Percentiles rank a stretch among this genome's conserved stretches.
Conservation (phyloP, 352 stramenopile genomes). For the Paralagenidium karlingii region DNA sequence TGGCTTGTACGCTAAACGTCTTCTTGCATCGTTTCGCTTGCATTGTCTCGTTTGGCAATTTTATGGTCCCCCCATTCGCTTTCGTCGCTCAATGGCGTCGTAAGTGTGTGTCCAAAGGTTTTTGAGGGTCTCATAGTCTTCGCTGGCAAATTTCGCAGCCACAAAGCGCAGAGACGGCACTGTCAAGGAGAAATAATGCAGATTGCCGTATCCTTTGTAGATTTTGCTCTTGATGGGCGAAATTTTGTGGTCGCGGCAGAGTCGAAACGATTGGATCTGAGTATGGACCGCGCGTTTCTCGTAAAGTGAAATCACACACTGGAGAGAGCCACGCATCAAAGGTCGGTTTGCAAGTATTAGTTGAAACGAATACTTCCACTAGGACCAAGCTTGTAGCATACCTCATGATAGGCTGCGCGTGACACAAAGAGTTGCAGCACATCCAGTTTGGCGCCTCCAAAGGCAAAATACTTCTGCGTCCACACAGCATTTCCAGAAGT, state of each 20-base stretch:
- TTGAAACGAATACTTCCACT: background rate
- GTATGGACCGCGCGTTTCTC: constrained; percentile 72
- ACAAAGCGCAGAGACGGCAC: constrained; percentile 73
- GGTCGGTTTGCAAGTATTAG: too few relatives aligned
- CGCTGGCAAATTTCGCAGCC: constrained; percentile 71
- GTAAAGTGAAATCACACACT: constrained; percentile 77
- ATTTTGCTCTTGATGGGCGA: constrained; percentile 81
- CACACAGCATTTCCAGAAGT: constrained; percentile 64
- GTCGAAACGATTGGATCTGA: constrained; percentile 72
- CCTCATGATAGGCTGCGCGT: constrained; percentile 69
- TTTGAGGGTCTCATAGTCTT: constrained; percentile 74
- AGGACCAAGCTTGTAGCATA: constrained; percentile 4
- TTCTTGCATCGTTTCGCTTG: too few relatives aligned
- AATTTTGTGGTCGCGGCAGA: constrained; percentile 76
- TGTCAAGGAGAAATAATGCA: constrained; percentile 76
- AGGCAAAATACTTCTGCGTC: constrained; percentile 72
- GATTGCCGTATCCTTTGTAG: constrained; percentile 76
- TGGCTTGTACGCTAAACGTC: too few relatives aligned
- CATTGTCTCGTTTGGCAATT: too few relatives aligned
- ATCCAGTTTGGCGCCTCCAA: constrained; percentile 67
- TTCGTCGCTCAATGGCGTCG: constrained; percentile 74
- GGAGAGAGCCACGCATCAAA: too few relatives aligned
- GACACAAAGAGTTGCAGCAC: constrained; percentile 79
- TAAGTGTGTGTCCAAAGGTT: constrained; percentile 72
- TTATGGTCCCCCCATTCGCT: too few relatives aligned